Evolutionary conservation across 371 early-diverging fungal genomes (phyloP), one percentile per base, ranked within the genome.

Genomic region (Saksenaea vasiformis): DNA sequence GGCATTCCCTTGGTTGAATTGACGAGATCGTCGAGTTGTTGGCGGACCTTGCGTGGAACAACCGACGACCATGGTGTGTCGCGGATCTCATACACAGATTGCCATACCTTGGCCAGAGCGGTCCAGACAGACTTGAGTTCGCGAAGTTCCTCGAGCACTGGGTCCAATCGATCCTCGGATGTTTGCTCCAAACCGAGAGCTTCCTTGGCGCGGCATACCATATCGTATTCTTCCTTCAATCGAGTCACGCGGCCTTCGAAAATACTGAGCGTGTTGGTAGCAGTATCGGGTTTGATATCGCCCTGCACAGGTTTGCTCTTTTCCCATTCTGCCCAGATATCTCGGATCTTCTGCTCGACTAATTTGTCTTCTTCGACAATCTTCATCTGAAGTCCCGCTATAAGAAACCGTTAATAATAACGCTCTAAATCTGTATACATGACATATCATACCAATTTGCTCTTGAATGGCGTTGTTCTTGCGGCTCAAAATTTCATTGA

Each of bases 121-220:
- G 81, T 77, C 99, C 99, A 99, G 13, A 99, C 98, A 35, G 90
- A 85, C 66, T 95, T 96, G 62, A 99, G 86, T 63, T 97, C 99
- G 17, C 82, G 80, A 26, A 98, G 79, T 71, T 99, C 99, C 69
- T 98, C 98, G 34, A 94, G 80, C n/a, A 95, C 92, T 4, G 93
- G 91, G 17, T 88, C 86, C 47, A 99, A 80, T 5, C 90, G 87
- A 58, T 87, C 89, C 62, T 92, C 87, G 31, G 73, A 68, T 15
- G 87, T 78, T 22, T 77, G 77, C 26, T 90, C 92, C 44, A 97
- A 80, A 64, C 93, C 94, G 24, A 99, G 84, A 0, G 98, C 98
- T 71, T 93, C 93, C 78, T 97, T 96, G 17, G 99, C 99, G 27
- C 91, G 88, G 66, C 89, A 86, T 0, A 98, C 89, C 80, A 91